Evolutionary conservation across 169 alveolate genomes (phyloP), one percentile per base, ranked within the genome.

Genomic region (Plasmodium chabaudi): DNA sequence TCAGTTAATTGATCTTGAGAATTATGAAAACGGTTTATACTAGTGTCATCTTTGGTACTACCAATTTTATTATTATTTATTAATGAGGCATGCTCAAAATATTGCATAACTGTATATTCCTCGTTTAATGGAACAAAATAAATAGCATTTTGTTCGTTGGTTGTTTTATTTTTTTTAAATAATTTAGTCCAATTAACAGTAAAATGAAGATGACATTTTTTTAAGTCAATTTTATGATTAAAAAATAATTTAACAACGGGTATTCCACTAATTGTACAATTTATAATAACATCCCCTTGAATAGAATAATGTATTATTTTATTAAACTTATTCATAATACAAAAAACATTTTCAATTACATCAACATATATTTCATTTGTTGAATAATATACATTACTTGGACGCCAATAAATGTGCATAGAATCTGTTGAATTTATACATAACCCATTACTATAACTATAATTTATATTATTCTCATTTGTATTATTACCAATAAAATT

Each of bases 301-400:
- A 84, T 17, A 10, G 42, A n/a, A 69, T 68, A 84, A 72, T 69
- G 68, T 17, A 84, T n/a, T 5, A 84, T 46, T 27, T 25, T 46
- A 25, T 69, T 69, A 60, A 42, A 21, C 27, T 69, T 70, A 64
- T 70, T 69, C 7, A 84, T 56, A 12, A 69, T 72, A 61, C 86
- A 84, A 57, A 57, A 34, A 7, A 84, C 87, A 51, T 34, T 56
- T 51, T 84, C 91, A 7, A 42, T 70, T 9, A 84, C 21, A 47
- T 84, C 91, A n/a, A 84, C 65, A 84, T 34, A 84, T 42, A 84
- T 84, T 25, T 69, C 73, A 59, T 84, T 69, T 10, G 65, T 19
- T 27, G 84, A 56, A 55, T 9, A 57, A 7, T 10, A 7, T 1
- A 53, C 9, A 19, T 84, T 84, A 59, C 59, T 69, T 42, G 72